Conservation (phyloP, 192 early-diverging fungal genomes). For the Phlyctochytrium planicorne region DNA sequence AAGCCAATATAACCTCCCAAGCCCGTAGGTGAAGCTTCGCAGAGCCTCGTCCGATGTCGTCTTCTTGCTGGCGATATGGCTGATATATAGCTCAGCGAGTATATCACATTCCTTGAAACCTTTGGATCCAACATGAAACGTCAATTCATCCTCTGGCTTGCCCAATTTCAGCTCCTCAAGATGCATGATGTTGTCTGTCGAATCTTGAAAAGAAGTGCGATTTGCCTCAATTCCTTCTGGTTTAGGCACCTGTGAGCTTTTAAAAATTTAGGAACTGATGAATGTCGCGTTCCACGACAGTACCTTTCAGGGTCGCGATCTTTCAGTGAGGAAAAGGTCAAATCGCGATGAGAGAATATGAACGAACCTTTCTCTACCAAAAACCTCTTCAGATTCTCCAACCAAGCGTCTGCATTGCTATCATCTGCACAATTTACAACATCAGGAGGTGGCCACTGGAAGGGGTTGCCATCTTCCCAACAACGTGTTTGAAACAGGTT, state of each 20-base stretch:
- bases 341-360: not conserved
- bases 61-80: not conserved
- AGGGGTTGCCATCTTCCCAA: constrained; percentile 39
- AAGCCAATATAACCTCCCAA: not conserved
- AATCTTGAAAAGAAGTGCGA: too few species aligned
- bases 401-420: not conserved
- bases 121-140: not conserved
- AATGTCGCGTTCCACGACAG: not conserved
- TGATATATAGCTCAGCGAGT: not conserved
- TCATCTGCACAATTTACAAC: constrained; percentile 21
- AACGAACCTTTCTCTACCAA: not conserved
- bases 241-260: not conserved
- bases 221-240: not conserved
- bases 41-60: not conserved
- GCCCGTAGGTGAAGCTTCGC: not conserved
- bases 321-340: not conserved
- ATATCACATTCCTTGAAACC: not conserved
- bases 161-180: too few species aligned
- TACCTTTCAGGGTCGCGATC: not conserved
- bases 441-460: constrained; percentile 42
- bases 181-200: too few species aligned
- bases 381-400: not conserved
- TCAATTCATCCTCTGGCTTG: too few species aligned
- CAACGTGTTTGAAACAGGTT: not conserved
- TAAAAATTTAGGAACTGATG: not conserved